Evolutionary conservation across 164 flowering plant genomes (phyloP).

Genomic region (Buxus sempervirens): DNA sequence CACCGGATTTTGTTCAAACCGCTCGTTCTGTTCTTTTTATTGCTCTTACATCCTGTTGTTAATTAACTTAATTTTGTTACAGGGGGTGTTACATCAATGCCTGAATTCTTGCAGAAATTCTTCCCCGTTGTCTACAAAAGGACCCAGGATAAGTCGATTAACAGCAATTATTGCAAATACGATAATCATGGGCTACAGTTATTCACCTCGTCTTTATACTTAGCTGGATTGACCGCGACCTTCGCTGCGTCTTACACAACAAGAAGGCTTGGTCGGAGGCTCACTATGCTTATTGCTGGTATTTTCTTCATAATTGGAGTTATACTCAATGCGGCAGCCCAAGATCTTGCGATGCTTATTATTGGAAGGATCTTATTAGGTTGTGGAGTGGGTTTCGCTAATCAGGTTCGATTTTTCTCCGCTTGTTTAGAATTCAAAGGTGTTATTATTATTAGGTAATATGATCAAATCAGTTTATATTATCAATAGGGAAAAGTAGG

Average conservation of each 20-base stretch:
- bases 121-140: conserved; percentile 64
- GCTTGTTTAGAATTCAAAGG: neutral
- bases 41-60: neutral
- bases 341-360: conserved; percentile 76
- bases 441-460: neutral
- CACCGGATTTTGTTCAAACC: no score
- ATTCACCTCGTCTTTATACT: conserved; percentile 86
- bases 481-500: no score
- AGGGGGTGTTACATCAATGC: conserved; percentile 97
- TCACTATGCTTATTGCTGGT: conserved; percentile 86
- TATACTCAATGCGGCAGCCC: conserved; percentile 66
- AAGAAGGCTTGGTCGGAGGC: conserved; percentile 56
- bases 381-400: conserved; percentile 95
- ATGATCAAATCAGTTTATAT: no score
- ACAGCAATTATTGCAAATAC: conserved; percentile 91
- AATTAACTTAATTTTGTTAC: conserved; percentile 9
- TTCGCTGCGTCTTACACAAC: conserved; percentile 93
- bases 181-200: conserved; percentile 84
- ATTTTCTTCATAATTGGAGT: conserved; percentile 68
- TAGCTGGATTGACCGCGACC: conserved; percentile 76
- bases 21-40: neutral
- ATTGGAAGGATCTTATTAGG: conserved; percentile 89
- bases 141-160: conserved; percentile 17
- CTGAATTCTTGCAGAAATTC: conserved; percentile 62
- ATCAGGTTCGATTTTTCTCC: conserved; percentile 50